A percentile compares a stretch with the other conserved stretches of the same genome.
phyloP scores from a whole-genome alignment of 2,329 filamentous ascomycete genomes.

The Neopestalotiopsis clavispora region DNA sequence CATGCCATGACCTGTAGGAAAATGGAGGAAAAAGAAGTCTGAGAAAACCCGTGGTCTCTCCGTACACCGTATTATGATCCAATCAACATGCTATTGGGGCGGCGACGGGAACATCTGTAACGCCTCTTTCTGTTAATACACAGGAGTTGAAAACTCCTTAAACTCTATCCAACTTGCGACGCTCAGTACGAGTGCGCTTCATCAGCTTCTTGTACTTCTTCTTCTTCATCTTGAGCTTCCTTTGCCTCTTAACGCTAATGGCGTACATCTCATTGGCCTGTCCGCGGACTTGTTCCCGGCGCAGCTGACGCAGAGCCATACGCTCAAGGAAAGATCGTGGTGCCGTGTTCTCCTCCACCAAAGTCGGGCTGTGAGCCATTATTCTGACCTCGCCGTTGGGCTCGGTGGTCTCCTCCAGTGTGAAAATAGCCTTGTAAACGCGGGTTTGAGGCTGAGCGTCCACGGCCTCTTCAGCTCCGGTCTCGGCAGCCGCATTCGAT shows the following conservation, averaged over 20 bases:
- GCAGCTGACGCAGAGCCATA: slow-evolving; percentile 68
- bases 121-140: slow-evolving; percentile 25
- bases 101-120: not conserved
- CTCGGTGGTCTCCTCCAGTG: slow-evolving; percentile 69
- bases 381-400: slow-evolving; percentile 64
- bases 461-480: slow-evolving; percentile 37
- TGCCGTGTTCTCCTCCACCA: slow-evolving; percentile 52
- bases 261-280: slow-evolving; percentile 67
- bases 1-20: slow-evolving; percentile 15
- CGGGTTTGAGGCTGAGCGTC: slow-evolving; percentile 52
- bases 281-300: slow-evolving; percentile 59
- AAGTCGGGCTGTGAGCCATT: slow-evolving; percentile 62
- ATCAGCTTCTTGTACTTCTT: slow-evolving; percentile 99
- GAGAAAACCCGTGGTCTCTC: slow-evolving; percentile 20
- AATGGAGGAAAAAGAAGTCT: slow-evolving; percentile 15
- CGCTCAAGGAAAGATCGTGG: slow-evolving; percentile 70
- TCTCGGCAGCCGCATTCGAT: slow-evolving; percentile 43
- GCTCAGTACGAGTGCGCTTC: slow-evolving; percentile 86
- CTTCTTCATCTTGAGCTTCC: slow-evolving; percentile 99
- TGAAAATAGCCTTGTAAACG: slow-evolving; percentile 68
- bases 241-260: slow-evolving; percentile 89
- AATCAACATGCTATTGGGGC: slow-evolving; percentile 15
- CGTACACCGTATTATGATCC: slow-evolving; percentile 31
- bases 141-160: slow-evolving; percentile 37
- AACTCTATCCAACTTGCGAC: slow-evolving; percentile 79